Conservation (phyloP, 768 basidiomycete species). For the Leucocoprinus sp. region DNA sequence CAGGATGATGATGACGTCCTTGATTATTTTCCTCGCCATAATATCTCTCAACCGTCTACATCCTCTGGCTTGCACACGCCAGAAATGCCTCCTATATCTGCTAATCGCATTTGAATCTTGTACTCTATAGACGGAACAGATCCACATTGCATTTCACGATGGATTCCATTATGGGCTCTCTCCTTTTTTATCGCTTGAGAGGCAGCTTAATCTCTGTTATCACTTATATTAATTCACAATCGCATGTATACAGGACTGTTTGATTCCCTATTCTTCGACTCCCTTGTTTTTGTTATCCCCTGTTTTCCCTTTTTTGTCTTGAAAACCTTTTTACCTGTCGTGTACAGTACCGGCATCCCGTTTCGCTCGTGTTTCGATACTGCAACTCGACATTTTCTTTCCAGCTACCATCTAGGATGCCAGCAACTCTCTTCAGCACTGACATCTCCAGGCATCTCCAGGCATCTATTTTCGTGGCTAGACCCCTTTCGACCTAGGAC, state of each 20-base stretch:
- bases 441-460: no score
- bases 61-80: background rate
- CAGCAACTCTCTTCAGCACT: background rate
- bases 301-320: background rate
- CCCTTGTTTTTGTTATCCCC: background rate
- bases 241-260: background rate
- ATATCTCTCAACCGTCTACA: background rate
- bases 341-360: slow-evolving; percentile 5
- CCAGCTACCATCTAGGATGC: background rate
- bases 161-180: background rate
- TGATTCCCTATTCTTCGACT: background rate
- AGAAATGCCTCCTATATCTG: background rate
- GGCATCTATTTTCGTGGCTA: no score
- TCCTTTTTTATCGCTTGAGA: background rate
- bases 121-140: background rate
- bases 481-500: no score
- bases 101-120: background rate
- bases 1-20: background rate
- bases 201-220: background rate
- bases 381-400: background rate
- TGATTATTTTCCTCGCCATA: background rate
- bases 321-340: background rate
- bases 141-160: slow-evolving; percentile 2
- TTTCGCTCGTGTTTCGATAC: slow-evolving; percentile 7
- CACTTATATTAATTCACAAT: background rate